These are phyloP conservation scores for Salix koriyanagi DNA, from an alignment of 345 rosid genomes.

Conservation along the genomic window DNA sequence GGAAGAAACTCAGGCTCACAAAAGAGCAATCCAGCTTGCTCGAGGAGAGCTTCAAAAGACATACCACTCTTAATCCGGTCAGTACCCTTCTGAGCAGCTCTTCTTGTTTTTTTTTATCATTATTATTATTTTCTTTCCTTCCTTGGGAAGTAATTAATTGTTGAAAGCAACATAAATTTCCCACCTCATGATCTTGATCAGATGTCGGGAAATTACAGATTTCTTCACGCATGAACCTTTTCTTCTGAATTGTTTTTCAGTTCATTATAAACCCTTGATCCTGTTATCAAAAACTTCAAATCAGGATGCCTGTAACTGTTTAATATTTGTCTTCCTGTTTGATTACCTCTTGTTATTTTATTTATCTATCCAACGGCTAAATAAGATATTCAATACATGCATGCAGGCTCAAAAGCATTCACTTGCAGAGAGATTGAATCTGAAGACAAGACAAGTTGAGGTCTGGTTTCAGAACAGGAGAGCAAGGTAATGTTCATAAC, in stretches of 20 bases:
- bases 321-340: neutral
- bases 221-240: neutral
- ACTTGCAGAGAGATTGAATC: slow-evolving; percentile 37
- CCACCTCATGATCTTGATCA: neutral
- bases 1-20: slow-evolving; percentile 45
- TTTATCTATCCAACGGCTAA: neutral
- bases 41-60: slow-evolving; percentile 39
- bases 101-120: neutral
- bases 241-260: neutral
- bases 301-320: neutral
- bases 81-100: neutral
- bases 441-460: slow-evolving; percentile 57
- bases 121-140: neutral
- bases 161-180: neutral
- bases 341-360: neutral
- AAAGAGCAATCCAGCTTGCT: slow-evolving; percentile 40
- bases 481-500: slow-evolving; percentile 39
- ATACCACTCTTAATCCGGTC: slow-evolving; percentile 37
- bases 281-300: neutral
- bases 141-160: neutral
- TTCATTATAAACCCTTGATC: neutral
- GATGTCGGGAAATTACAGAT: neutral
- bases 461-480: slow-evolving; percentile 67
- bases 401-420: slow-evolving; percentile 42
- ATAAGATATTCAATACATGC: neutral